phyloP scores from a whole-genome alignment of 1,284 basidiomycete genomes.

The Puccinia triticina region DNA sequence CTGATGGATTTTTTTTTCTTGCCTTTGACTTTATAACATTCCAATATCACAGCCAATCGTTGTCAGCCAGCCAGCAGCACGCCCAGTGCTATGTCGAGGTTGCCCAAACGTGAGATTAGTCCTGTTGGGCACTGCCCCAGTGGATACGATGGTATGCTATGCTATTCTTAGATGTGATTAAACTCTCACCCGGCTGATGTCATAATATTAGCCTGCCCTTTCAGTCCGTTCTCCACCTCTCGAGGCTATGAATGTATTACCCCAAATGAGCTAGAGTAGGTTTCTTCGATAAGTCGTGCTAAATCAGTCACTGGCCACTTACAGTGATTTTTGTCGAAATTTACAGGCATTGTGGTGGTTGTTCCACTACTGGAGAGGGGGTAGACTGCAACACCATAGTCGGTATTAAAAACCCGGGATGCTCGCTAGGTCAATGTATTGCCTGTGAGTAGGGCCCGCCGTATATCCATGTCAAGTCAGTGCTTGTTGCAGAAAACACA shows the following conservation, averaged over 20 bases:
- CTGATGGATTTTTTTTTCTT: not conserved
- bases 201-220: slow-evolving; percentile 27
- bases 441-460: slow-evolving; percentile 29
- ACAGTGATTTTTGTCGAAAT: not conserved
- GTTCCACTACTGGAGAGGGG: slow-evolving; percentile 44
- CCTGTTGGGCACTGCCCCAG: slow-evolving; percentile 31
- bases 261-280: slow-evolving; percentile 36
- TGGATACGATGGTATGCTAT: slow-evolving; percentile 34
- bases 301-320: not conserved
- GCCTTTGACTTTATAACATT: not conserved
- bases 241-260: slow-evolving; percentile 39
- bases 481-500: too few species aligned
- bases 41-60: not conserved
- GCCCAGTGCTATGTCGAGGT: not conserved
- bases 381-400: slow-evolving; percentile 30
- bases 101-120: slow-evolving; percentile 9
- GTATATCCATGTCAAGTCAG: not conserved
- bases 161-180: too few species aligned
- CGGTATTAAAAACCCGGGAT: slow-evolving; percentile 38
- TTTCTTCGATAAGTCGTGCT: not conserved
- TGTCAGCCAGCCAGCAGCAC: slow-evolving; percentile 15
- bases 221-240: slow-evolving; percentile 40
- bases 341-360: slow-evolving; percentile 41
- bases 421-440: slow-evolving; percentile 36
- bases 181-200: not conserved